Conservation (phyloP, 768 basidiomycete species). For the Dioszegia crocea region DNA sequence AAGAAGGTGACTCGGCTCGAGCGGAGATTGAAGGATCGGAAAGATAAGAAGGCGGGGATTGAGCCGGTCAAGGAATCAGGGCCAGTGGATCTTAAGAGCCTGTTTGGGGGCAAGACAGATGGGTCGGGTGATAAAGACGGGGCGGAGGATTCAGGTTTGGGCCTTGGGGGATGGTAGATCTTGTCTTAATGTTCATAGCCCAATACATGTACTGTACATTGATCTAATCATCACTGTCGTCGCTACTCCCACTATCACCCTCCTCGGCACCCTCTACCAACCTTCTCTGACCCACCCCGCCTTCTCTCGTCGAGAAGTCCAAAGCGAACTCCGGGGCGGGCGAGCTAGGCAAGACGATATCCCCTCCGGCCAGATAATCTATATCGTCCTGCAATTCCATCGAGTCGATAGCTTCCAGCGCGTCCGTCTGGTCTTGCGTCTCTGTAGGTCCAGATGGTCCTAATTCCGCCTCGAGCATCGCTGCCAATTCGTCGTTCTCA, state of each 20-base stretch:
- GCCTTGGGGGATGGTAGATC: slow-evolving; percentile 37
- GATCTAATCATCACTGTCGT: slow-evolving; percentile 30
- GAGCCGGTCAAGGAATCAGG: slow-evolving; percentile 11
- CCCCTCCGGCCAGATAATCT: not conserved
- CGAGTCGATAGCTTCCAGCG: not conserved
- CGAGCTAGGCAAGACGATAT: not conserved
- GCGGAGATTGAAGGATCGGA: slow-evolving; percentile 7
- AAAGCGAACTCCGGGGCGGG: not conserved
- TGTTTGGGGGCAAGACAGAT: slow-evolving; percentile 3
- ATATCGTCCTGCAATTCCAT: slow-evolving; percentile 7
- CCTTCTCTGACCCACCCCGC: slow-evolving; percentile 31
- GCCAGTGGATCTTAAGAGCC: slow-evolving; percentile 3
- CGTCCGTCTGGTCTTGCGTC: not conserved
- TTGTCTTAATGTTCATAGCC: not conserved
- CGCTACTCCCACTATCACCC: slow-evolving; percentile 22
- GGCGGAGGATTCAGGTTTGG: slow-evolving; percentile 24
- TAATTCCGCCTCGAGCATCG: slow-evolving; percentile 26
- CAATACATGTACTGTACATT: not conserved
- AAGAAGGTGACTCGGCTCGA: slow-evolving; percentile 7
- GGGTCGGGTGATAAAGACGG: not conserved
- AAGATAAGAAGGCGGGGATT: slow-evolving; percentile 13
- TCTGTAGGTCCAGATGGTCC: slow-evolving; percentile 4
- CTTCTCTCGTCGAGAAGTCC: slow-evolving; percentile 18
- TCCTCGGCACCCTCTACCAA: slow-evolving; percentile 25
- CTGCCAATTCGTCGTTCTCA: slow-evolving; percentile 15